A percentile compares a stretch with the other conserved stretches of the same genome.
Evolutionary conservation across 345 rosid genomes (phyloP).

Genomic region (Triadica sebifera): DNA sequence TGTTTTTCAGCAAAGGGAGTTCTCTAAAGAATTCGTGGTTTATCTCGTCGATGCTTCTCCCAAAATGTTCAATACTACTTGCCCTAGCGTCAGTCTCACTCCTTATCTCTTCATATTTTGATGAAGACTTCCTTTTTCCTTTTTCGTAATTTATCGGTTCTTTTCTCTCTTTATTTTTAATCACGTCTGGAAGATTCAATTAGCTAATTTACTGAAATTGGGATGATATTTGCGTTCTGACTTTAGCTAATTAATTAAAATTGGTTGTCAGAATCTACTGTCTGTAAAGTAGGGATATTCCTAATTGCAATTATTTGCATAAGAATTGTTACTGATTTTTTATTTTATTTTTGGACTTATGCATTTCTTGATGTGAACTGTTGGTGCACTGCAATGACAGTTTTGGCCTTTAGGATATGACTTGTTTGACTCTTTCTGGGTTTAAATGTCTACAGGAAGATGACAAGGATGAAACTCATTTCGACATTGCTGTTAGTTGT

Average conservation of each 20-base stretch:
- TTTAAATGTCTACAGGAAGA: conserved; percentile 49
- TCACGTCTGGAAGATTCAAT: not conserved
- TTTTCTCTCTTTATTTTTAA: not conserved
- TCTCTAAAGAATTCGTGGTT: conserved; percentile 70
- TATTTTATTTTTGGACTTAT: not conserved
- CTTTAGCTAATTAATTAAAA: not conserved
- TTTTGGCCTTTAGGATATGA: not conserved
- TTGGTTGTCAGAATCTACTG: not conserved
- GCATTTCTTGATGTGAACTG: not conserved
- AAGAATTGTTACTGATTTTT: not conserved
- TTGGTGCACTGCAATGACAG: not conserved
- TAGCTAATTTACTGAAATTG: not conserved
- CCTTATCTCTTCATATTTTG: not conserved
- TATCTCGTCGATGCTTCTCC: conserved; percentile 88
- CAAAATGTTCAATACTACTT: conserved; percentile 64
- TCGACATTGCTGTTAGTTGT: conserved; percentile 67
- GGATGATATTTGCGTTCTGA: not conserved
- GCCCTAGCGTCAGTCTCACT: conserved; percentile 44
- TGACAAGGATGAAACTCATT: conserved; percentile 60
- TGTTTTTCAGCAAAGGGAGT: conserved; percentile 48
- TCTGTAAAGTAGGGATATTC: not conserved
- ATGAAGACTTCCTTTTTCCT: too few relatives aligned
- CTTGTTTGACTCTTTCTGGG: conserved; percentile 3
- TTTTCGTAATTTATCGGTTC: not conserved
- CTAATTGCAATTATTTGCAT: not conserved